These are phyloP conservation scores for Plasmodium adleri DNA, from an alignment of 169 alveolate species.

Conservation along the genomic window DNA sequence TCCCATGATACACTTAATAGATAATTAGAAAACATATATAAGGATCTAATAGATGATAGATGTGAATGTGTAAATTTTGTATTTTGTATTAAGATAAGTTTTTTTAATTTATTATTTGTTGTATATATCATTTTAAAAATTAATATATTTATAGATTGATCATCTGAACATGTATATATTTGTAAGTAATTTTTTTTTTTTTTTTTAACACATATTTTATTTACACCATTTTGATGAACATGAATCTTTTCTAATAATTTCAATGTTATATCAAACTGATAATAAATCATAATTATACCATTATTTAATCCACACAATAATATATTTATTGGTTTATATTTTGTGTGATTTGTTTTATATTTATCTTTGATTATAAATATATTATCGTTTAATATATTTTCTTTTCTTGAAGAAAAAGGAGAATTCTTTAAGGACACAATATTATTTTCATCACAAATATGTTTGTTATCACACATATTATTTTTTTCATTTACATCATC, in stretches of 20 bases:
- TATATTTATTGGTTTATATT: neutral
- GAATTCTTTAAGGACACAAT: no score
- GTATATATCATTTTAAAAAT: conserved; percentile 2
- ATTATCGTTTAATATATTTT: neutral
- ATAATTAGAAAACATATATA: conserved; percentile 11
- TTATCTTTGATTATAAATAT: neutral
- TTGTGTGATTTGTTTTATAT: neutral
- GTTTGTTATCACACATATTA: no score
- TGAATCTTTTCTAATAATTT: conserved; percentile 16
- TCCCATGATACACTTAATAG: conserved; percentile 69
- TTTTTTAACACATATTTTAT: conserved; percentile 35
- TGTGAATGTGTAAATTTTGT: conserved; percentile 36
- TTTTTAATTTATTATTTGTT: neutral
- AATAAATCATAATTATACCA: conserved; percentile 36
- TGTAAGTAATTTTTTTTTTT: conserved; percentile 4
- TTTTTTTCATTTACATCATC: no score
- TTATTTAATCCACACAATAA: conserved; percentile 41
- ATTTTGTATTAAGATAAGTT: conserved; percentile 15
- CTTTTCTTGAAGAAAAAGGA: no score
- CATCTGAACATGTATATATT: conserved; percentile 59
- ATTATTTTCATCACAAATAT: no score
- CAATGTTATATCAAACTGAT: conserved; percentile 18
- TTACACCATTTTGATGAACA: conserved; percentile 69
- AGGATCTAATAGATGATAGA: conserved; percentile 56
- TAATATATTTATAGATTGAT: conserved; percentile 64